phyloP scores from a whole-genome alignment of 2,329 filamentous ascomycete species.

The Hypoxylon sp. region DNA sequence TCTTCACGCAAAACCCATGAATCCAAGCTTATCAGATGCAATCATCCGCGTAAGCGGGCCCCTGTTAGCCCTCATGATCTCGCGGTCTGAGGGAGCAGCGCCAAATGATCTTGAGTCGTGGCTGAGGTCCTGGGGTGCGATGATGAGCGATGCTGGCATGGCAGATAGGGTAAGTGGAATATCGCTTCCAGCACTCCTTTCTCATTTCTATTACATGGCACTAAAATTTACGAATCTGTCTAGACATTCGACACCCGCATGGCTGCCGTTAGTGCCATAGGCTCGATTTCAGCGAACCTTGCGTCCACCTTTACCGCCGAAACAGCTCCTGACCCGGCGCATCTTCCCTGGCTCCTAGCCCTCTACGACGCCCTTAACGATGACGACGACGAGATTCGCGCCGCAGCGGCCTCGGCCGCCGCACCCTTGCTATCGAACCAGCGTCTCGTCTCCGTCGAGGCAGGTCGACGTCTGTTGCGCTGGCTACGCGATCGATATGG shows the following conservation, averaged over 20 bases:
- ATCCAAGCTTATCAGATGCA: slow-evolving; percentile 64
- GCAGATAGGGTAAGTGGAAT: slow-evolving; percentile 61
- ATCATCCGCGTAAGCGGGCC: slow-evolving; percentile 63
- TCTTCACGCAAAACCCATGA: slow-evolving; percentile 57
- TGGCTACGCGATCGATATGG: slow-evolving; percentile 59
- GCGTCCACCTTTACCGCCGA: slow-evolving; percentile 46
- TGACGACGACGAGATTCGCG: slow-evolving; percentile 90
- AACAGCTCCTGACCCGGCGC: slow-evolving; percentile 48
- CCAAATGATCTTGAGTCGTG: slow-evolving; percentile 40
- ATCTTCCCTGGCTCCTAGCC: slow-evolving; percentile 71
- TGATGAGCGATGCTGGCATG: slow-evolving; percentile 63
- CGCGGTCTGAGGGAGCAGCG: slow-evolving; percentile 28
- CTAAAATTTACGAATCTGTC: slow-evolving; percentile 11
- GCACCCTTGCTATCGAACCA: slow-evolving; percentile 60
- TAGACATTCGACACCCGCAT: slow-evolving; percentile 75
- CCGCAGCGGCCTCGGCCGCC: slow-evolving; percentile 68
- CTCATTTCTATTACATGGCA: neutral
- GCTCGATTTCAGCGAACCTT: slow-evolving; percentile 60
- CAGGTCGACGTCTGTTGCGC: slow-evolving; percentile 60
- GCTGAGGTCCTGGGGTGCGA: slow-evolving; percentile 60
- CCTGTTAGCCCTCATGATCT: slow-evolving; percentile 55
- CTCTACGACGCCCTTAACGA: slow-evolving; percentile 86
- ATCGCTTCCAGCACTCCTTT: slow-evolving; percentile 1
- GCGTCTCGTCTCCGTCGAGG: slow-evolving; percentile 62
- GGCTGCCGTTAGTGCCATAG: slow-evolving; percentile 69